Base-by-base conservation (phyloP, 2,329 filamentous ascomycete genomes). In the Biscogniauxia sp. region DNA sequence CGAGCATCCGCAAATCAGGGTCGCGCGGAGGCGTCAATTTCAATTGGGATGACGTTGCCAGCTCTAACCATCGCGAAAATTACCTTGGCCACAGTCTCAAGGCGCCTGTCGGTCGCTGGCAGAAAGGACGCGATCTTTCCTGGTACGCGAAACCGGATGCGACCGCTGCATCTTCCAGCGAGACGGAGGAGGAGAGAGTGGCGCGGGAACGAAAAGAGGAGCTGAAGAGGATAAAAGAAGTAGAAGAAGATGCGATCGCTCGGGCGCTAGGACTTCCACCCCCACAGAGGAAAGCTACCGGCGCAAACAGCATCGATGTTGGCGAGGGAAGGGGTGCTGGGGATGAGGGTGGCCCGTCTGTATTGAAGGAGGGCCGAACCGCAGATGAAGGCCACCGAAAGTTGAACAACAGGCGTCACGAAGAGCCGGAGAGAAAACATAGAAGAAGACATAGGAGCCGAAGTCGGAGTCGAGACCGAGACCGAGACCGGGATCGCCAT, bases 21-120 rank as follows among this genome's bases (percentile, higher is more conserved):
- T 95, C 92, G 70, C 89, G 95, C 67, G 95, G 95, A 72, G 95
- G 95, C 73, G 90, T 90, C 76, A 93, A 97, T 76, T 99, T 99
- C 80, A 93, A 89, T 78, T 98, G 95, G 95, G 91, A 94, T 66
- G 93, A 97, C 68, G 94, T 99, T 72, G 89, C 94, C 74, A 87
- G 82, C 66, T 96, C 93, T 55, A 80, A 84, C 20, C 93, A 97
- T 72, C 93, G 95, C 75, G 93, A 99, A 76, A 97, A 88, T 70
- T 89, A 87, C 75, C 89, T 97, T 7, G 93, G 93, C 56, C 93
- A 97, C 79, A 95, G 91, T 61, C 78, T 97, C 61, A 97, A 94
- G 82, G 93, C 93, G 0, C 92, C 93, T 0, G 93, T 97, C 3
- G 93, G 93, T 7, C 89, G 93, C 66, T 97, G 93, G 93, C 91